These are phyloP conservation scores for Blumeria graminis DNA, from an alignment of 2,329 filamentous ascomycete species.

Conservation along the genomic window DNA sequence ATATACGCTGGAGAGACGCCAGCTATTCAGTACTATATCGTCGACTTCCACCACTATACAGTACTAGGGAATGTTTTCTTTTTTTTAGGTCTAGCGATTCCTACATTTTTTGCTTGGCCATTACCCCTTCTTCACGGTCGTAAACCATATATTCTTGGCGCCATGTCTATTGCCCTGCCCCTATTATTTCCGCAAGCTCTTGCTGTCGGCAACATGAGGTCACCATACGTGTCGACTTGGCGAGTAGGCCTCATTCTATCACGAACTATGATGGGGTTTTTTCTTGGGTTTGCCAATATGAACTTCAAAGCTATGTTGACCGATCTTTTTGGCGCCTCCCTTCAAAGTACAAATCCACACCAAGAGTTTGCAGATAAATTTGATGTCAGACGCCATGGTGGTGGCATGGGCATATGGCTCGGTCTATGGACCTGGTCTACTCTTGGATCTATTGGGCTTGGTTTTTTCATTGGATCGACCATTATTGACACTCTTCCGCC, in stretches of 20 bases:
- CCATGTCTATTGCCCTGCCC: slow-evolving; percentile 44
- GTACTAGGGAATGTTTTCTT: slow-evolving; percentile 52
- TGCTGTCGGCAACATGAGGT: slow-evolving; percentile 30
- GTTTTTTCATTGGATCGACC: slow-evolving; percentile 45
- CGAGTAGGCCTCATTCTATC: slow-evolving; percentile 36
- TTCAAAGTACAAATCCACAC: slow-evolving; percentile 49
- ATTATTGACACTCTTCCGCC: slow-evolving; percentile 41
- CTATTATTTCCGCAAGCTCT: slow-evolving; percentile 55
- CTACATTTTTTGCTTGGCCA: slow-evolving; percentile 49
- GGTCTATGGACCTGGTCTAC: slow-evolving; percentile 59
- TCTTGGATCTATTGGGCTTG: slow-evolving; percentile 44
- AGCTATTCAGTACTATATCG: slow-evolving; percentile 55
- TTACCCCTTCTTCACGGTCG: slow-evolving; percentile 51
- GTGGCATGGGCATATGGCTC: slow-evolving; percentile 59
- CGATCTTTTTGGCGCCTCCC: slow-evolving; percentile 52
- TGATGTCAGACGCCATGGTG: slow-evolving; percentile 50
- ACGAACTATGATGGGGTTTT: slow-evolving; percentile 39
- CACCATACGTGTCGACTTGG: slow-evolving; percentile 30
- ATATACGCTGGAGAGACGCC: slow-evolving; percentile 60
- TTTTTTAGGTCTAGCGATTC: slow-evolving; percentile 45
- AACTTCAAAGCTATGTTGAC: slow-evolving; percentile 49
- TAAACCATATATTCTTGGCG: slow-evolving; percentile 50
- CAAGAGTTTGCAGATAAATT: slow-evolving; percentile 43
- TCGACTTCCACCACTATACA: slow-evolving; percentile 39
- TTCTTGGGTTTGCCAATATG: slow-evolving; percentile 53